Evolutionary conservation across 768 basidiomycete genomes (phyloP).

Genomic region (Gautieria morchelliformis): DNA sequence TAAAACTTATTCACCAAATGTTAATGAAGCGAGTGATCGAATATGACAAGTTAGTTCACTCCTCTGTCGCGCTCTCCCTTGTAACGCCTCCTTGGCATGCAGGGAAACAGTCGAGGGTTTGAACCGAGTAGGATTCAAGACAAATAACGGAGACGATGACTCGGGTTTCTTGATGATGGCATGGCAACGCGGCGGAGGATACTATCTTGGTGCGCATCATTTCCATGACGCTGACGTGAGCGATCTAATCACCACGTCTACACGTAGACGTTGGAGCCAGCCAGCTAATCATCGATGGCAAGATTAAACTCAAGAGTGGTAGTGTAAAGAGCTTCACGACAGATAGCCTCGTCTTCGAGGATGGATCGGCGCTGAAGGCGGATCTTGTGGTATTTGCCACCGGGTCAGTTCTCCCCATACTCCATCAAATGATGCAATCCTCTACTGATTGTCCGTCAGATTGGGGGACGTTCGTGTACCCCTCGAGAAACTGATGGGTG

Average conservation of each 20-base stretch:
- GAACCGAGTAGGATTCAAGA: slow-evolving; percentile 45
- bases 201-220: slow-evolving; percentile 45
- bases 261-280: slow-evolving; percentile 45
- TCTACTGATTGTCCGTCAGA: slow-evolving; percentile 18
- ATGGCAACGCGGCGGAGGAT: slow-evolving; percentile 46
- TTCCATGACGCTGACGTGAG: not conserved
- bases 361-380: slow-evolving; percentile 36
- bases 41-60: slow-evolving; percentile 15
- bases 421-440: not conserved
- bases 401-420: slow-evolving; percentile 27
- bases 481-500: slow-evolving; percentile 36
- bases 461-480: slow-evolving; percentile 34
- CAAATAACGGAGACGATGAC: slow-evolving; percentile 39
- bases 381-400: slow-evolving; percentile 55
- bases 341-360: slow-evolving; percentile 36
- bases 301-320: slow-evolving; percentile 64
- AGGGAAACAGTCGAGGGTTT: slow-evolving; percentile 32
- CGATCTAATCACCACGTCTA: not conserved
- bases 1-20: slow-evolving; percentile 26
- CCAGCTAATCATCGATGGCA: slow-evolving; percentile 53
- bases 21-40: slow-evolving; percentile 24
- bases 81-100: slow-evolving; percentile 17
- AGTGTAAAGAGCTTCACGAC: slow-evolving; percentile 36
- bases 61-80: slow-evolving; percentile 14
- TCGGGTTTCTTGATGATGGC: slow-evolving; percentile 42